Evolutionary conservation across 805 yeast genomes (phyloP), one percentile per base, ranked within the genome.

Genomic region (Metschnikowia corniflorae): DNA sequence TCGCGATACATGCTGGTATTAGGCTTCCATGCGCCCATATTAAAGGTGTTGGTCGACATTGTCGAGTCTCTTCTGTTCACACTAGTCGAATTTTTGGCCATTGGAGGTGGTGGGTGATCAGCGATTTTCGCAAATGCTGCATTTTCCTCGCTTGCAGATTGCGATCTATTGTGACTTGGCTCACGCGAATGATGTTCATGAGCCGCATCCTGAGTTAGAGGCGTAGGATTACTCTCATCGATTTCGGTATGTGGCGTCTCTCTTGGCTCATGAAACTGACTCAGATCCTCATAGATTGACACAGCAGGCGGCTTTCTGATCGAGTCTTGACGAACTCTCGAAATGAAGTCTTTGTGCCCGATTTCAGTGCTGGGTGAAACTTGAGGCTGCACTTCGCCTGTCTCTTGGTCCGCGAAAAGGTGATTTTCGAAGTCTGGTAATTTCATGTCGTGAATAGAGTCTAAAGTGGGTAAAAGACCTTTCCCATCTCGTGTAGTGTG

Each of bases 1-100:
- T 72, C 77, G 35, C 79, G 58, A 50, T 54, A 73, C 26, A 60
- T 61, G 21, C 60, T 63, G 7, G 82, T 77, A 47, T 78, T 73
- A 2, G 83, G 83, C 50, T 68, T 71, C 84, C 85, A 78, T 18
- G 60, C 60, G 2, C 79, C 80, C 60, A 75, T 60, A 39, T 65
- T 71, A 28, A 75, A 55, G 2, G 66, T 67, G n/a, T 33, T 35
- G 7, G 33, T 39, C 16, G 46, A 40, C 53, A 57, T 53, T 7
- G 68, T 57, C 1, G 71, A 65, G 8, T 46, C 60, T 35, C 69
- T 46, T 39, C 70, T 53, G 4, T 47, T 28, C 4, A 56, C 17
- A 24, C 32, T 39, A 6, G 32, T 20, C 7, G 31, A 37, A 13
- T 14, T 18, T n/a, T n/a, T n/a, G n/a, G n/a, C n/a, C 28, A 14